Evolutionary conservation across 2,329 filamentous ascomycete species (phyloP).

Genomic region (Fusarium papillatum): DNA sequence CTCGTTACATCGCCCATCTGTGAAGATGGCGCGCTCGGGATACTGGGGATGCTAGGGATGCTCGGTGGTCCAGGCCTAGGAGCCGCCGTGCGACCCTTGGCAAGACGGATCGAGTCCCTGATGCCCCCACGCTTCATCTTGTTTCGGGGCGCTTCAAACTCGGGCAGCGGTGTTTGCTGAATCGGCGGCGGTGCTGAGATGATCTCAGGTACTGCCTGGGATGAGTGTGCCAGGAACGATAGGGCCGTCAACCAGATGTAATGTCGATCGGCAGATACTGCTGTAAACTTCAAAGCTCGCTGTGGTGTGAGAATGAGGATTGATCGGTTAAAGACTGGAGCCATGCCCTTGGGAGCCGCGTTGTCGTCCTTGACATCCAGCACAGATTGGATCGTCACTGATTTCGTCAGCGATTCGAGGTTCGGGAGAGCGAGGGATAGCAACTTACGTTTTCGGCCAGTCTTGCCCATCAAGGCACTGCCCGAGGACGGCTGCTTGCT

Average conservation of each 20-base stretch:
- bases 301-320: constrained; percentile 96
- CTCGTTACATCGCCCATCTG: constrained; percentile 52
- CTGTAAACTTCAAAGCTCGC: constrained; percentile 95
- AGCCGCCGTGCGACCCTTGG: constrained; percentile 74
- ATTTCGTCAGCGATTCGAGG: constrained; percentile 47
- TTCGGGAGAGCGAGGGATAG: constrained; percentile 17
- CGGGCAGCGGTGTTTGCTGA: constrained; percentile 57
- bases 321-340: constrained; percentile 86
- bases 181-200: constrained; percentile 65
- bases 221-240: constrained; percentile 94
- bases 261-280: constrained; percentile 85
- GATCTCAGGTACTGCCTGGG: constrained; percentile 83
- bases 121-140: constrained; percentile 71
- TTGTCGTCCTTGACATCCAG: constrained; percentile 97
- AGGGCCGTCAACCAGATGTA: constrained; percentile 96
- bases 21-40: constrained; percentile 53
- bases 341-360: constrained; percentile 78
- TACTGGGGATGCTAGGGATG: constrained; percentile 64
- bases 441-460: constrained; percentile 90
- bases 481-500: constrained; percentile 95
- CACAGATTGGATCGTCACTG: constrained; percentile 95
- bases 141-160: constrained; percentile 62
- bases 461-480: constrained; percentile 91
- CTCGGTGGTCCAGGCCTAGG: constrained; percentile 63
- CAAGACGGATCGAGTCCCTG: constrained; percentile 90